Base-by-base conservation (phyloP, 257 asterid species). In the Rauvolfia tetraphylla region DNA sequence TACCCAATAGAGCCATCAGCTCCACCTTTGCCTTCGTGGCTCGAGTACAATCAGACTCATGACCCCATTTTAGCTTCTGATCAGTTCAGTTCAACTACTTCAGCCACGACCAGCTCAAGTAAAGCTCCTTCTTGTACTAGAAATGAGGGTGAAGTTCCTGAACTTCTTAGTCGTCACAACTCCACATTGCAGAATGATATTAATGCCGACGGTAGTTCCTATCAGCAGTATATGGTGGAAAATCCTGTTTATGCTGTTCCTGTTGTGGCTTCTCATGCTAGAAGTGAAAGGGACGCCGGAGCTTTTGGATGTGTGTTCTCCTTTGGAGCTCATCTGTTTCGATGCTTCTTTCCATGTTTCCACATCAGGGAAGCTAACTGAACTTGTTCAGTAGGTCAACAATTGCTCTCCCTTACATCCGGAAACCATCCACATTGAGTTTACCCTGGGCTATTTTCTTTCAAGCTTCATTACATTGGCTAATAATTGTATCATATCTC, bases 1-100 rank as follows among this genome's bases (percentile, higher is more conserved):
- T 69, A 80, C 57, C 78, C 77, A 73, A 85, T 87, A 7, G 84
- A 85, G 80, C 96, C 96, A 2, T 89, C 95, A 0, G 95, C 95
- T 41, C 97, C 97, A 7, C 95, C 93, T 0, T 41, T 91, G 75
- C 95, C 93, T n/a, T 84, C 89, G 3, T 85, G 91, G 92, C 63
- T 87, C 39, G 90, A 89, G 23, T 80, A 68, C 49, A 83, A 85
- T 67, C 34, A 75, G 53, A 73, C 78, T 76, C 71, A 82, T 25
- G 86, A 85, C 68, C 58, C 79, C 62, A 58, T 68, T 34, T 72
- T 71, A n/a, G 41, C 70, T 63, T 49, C 83, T 6, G 81, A 75
- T 67, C 70, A 68, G 15, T 66, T 66, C 15, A 34, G 12, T 57
- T 31, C 80, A 23, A 51, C 69, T 33, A 71, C 76, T 22, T 63